phyloP scores from a whole-genome alignment of 345 rosid genomes.

The Populus davidiana region DNA sequence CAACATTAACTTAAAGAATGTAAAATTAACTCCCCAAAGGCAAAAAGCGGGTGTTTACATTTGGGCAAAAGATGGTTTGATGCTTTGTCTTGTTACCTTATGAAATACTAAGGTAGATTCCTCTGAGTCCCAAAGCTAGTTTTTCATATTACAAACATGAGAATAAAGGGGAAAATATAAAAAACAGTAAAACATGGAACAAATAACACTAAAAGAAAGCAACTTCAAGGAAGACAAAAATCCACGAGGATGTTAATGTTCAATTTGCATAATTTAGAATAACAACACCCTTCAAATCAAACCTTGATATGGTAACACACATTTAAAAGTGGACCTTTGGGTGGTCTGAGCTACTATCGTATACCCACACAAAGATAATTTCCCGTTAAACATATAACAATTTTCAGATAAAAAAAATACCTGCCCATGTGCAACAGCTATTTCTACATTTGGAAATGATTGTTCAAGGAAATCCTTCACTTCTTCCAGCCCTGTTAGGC shows the following conservation, averaged over 20 bases:
- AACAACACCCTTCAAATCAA: neutral
- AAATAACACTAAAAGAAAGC: neutral
- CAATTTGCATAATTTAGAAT: neutral
- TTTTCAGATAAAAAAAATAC: conserved; percentile 30
- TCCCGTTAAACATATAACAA: neutral
- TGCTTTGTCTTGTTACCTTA: neutral
- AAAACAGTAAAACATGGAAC: neutral
- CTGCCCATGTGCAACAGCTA: conserved; percentile 96
- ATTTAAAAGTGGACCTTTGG: neutral
- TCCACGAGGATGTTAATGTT: neutral
- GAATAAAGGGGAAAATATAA: neutral
- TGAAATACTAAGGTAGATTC: neutral
- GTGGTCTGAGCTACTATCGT: neutral
- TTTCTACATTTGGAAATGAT: conserved; percentile 65
- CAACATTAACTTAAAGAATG: no score
- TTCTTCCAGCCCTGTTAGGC: conserved; percentile 78
- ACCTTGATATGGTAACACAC: neutral
- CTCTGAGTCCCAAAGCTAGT: neutral
- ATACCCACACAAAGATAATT: neutral
- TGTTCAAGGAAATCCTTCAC: conserved; percentile 70
- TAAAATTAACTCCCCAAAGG: no score
- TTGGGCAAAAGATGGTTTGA: neutral
- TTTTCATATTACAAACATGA: neutral
- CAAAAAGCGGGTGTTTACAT: no score
- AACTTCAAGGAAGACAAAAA: neutral